Base-by-base conservation (phyloP, 2,329 filamentous ascomycete genomes). In the Westerdykella ornata region DNA sequence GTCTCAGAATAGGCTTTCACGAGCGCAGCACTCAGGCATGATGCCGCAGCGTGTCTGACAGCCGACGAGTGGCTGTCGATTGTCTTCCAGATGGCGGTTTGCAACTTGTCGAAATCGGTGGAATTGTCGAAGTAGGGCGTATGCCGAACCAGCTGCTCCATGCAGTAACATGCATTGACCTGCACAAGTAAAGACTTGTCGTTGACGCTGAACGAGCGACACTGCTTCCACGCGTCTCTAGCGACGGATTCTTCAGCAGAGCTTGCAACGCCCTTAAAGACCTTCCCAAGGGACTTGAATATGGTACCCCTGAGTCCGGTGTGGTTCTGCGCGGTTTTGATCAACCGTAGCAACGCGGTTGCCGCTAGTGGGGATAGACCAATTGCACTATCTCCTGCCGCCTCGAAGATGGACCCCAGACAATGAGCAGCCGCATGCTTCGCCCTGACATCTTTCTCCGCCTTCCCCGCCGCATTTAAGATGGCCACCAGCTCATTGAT, bases 151-250 rank as follows among this genome's bases (percentile, higher is more conserved):
- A 97, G 70, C 41, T 81, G 74, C 58, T 85, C 83, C 47, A 98
- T 69, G 60, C 87, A 94, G 50, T 81, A 81, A 57, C 85, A 94
- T 7, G 87, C 85, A 42, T 81, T 78, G 13, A 84, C 77, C 61
- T 95, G 80, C 6, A 90, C 88, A 26, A 94, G 74, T 2, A 81
- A 75, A 3, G 88, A 85, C 66, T 92, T 97, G 65, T 98, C 94
- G 45, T 74, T 75, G 0, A 81, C 75, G 19, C 84, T 84, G 52
- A 84, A 77, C 64, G 76, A 87, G 48, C 92, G 81, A 18, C 82
- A 84, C 62, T 90, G 85, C 66, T 96, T 98, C 88, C 88, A 97
- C 13, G 94, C 79, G 62, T 96, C 89, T 57, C 88, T 81, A n/a
- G 85, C 85, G 29, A 89, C 74, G 41, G 72, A 73, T 65, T 98